phyloP scores from a whole-genome alignment of 2,329 filamentous ascomycete genomes.

The Triangularia verruculosa region DNA sequence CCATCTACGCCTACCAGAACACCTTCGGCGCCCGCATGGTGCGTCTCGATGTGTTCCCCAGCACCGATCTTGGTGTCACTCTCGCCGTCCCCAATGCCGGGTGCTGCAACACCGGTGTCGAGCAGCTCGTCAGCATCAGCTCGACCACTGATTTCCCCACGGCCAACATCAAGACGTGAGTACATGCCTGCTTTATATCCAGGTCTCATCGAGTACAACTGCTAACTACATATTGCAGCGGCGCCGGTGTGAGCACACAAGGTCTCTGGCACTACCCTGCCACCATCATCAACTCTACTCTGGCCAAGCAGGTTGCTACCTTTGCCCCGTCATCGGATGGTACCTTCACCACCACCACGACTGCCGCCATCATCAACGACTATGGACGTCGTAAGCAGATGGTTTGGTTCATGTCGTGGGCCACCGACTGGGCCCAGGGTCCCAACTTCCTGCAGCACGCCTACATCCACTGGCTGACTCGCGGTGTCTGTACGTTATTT shows the following conservation, averaged over 20 bases:
- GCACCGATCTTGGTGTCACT: conserved; percentile 35
- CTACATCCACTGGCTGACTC: conserved; percentile 61
- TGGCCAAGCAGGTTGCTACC: conserved; percentile 52
- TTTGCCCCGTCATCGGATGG: conserved; percentile 44
- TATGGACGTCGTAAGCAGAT: conserved; percentile 57
- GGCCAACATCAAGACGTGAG: conserved; percentile 48
- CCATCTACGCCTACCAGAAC: conserved; percentile 56
- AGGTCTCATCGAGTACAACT: not conserved
- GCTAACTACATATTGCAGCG: conserved; percentile 24
- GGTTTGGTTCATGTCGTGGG: conserved; percentile 57
- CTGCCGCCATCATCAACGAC: conserved; percentile 59
- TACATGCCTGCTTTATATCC: not conserved
- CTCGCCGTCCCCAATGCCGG: conserved; percentile 31
- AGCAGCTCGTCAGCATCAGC: conserved; percentile 53
- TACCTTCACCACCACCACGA: conserved; percentile 37
- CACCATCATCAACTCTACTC: conserved; percentile 49
- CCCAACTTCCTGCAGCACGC: conserved; percentile 60
- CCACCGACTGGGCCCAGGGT: conserved; percentile 43
- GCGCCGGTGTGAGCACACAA: conserved; percentile 45
- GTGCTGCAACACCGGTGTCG: conserved; percentile 47
- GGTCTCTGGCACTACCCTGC: conserved; percentile 60
- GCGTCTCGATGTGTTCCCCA: conserved; percentile 56
- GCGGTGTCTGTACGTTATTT: conserved; percentile 44
- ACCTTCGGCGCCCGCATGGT: conserved; percentile 60
- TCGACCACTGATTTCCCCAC: conserved; percentile 52